Base-by-base conservation (phyloP, 805 yeast genomes). In the Candida ponderosae region DNA sequence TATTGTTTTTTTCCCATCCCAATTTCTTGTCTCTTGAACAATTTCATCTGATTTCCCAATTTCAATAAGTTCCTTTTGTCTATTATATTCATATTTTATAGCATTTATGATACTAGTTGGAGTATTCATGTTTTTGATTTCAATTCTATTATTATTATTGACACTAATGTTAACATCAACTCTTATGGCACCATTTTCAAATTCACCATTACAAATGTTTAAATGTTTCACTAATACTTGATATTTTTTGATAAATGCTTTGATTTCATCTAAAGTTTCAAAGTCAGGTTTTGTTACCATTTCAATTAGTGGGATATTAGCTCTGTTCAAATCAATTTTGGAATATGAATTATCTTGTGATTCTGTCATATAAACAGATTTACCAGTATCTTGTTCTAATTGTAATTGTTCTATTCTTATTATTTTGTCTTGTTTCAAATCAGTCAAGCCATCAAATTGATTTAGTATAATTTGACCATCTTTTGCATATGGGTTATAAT, bases 121-220 rank as follows among this genome's bases (percentile, higher is more conserved):
- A 23, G 89, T 85, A 9, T 95, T 83, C 47, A 93, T 63, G 57
- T 93, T 93, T 56, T 93, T 93, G 50, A 93, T 71, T 51, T 93
- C 98, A 18, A 90, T 87, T 41, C 97, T 61, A 31, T 77, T 68
- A 39, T 81, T 77, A 15, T 71, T 73, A 43, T 76, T 74, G 6
- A 90, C 78, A 18, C 94, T 83, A n/a, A 93, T 72, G 47, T 93
- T 93, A 9, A 87, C 97, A 53, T 93, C 98, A 5, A 90, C 93
- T 50, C 98, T 70, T 72, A 93, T 81, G 0, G 97, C 93, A 6
- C 98, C 98, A 1, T 88, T 77, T 53, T 93, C 97, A 53, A 93
- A 66, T 47, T 89, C 96, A 14, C 96, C 97, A 0, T 90, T 70
- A 45, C 95, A 87, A 1, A 93, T 74, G 5, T 73, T 76, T 35